Conservation (phyloP, 257 asterid genomes). For the Pogostemon cablin region DNA sequence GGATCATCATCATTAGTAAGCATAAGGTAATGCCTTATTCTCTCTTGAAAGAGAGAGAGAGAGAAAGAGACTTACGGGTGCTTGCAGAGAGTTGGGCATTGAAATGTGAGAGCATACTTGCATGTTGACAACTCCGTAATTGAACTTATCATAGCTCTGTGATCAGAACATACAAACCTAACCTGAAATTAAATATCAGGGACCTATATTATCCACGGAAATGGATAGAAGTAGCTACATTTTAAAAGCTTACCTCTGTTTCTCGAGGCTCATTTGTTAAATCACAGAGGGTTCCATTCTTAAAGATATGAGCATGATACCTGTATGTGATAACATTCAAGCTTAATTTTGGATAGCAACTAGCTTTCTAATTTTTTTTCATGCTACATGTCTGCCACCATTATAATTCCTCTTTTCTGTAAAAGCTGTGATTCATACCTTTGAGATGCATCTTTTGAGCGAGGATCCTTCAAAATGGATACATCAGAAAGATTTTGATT, state of each 20-base stretch:
- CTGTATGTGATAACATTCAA: conserved; percentile 44
- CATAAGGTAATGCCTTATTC: conserved; percentile 4
- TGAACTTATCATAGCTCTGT: conserved; percentile 92
- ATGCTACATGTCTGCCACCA: conserved; percentile 19
- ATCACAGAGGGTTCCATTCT: conserved; percentile 88
- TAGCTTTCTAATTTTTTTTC: not conserved
- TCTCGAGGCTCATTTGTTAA: conserved; percentile 90
- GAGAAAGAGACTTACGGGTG: conserved; percentile 79
- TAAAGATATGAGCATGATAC: conserved; percentile 90
- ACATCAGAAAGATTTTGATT: conserved; percentile 77
- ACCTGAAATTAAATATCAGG: conserved; percentile 58
- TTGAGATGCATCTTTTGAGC: conserved; percentile 98
- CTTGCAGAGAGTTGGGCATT: conserved; percentile 93
- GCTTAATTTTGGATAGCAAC: conserved; percentile 24
- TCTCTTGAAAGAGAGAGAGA: not conserved
- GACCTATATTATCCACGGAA: conserved; percentile 23
- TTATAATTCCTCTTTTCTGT: conserved; percentile 6
- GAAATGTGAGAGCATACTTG: conserved; percentile 94
- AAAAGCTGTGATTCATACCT: conserved; percentile 52
- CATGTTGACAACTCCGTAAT: conserved; percentile 94
- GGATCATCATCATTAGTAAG: not conserved
- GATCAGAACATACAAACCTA: conserved; percentile 93
- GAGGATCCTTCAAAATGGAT: conserved; percentile 89
- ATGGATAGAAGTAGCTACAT: conserved; percentile 21
- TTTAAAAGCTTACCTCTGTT: conserved; percentile 66